Conservation (phyloP, 2,329 filamentous ascomycete species). For the Clonostachys rosea region DNA sequence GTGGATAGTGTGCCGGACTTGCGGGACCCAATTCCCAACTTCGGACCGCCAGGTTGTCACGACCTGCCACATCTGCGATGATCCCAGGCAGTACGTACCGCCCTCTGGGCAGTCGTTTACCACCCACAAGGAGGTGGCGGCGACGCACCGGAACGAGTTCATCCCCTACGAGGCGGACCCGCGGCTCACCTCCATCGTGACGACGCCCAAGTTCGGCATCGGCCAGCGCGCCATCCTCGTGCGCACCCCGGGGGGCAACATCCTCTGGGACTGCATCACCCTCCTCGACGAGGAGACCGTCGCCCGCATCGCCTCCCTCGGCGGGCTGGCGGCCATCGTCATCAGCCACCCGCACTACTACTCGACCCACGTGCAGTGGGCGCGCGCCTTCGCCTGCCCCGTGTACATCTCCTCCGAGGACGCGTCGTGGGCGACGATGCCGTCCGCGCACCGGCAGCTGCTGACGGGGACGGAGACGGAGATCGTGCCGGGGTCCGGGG, state of each 20-base stretch:
- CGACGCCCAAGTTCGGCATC: constrained; percentile 61
- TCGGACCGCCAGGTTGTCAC: constrained; percentile 38
- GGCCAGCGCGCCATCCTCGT: constrained; percentile 71
- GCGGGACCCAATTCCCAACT: constrained; percentile 59
- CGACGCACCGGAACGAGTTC: constrained; percentile 48
- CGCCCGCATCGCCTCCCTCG: constrained; percentile 48
- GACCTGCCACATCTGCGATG: constrained; percentile 68
- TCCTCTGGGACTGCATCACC: constrained; percentile 77
- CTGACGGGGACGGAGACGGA: constrained; percentile 36
- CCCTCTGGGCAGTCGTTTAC: constrained; percentile 55
- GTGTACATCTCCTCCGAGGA: constrained; percentile 68
- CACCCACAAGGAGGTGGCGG: constrained; percentile 41
- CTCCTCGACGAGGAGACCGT: constrained; percentile 64
- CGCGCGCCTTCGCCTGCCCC: constrained; percentile 60
- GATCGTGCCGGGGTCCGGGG: constrained; percentile 34
- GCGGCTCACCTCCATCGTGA: constrained; percentile 39
- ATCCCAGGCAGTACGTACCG: constrained; percentile 67
- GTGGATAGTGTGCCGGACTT: constrained; percentile 59
- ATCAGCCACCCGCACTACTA: constrained; percentile 84
- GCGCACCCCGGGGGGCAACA: constrained; percentile 59
- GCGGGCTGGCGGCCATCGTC: constrained; percentile 66
- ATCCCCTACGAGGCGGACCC: constrained; percentile 37
- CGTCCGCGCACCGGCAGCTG: constrained; percentile 38
- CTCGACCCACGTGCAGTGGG: constrained; percentile 72
- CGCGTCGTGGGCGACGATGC: constrained; percentile 52